Percentiles rank a stretch among this genome's conserved stretches.
These are phyloP conservation scores for Candida endomychidarum DNA, from an alignment of 805 yeast species.

Conservation along the genomic window DNA sequence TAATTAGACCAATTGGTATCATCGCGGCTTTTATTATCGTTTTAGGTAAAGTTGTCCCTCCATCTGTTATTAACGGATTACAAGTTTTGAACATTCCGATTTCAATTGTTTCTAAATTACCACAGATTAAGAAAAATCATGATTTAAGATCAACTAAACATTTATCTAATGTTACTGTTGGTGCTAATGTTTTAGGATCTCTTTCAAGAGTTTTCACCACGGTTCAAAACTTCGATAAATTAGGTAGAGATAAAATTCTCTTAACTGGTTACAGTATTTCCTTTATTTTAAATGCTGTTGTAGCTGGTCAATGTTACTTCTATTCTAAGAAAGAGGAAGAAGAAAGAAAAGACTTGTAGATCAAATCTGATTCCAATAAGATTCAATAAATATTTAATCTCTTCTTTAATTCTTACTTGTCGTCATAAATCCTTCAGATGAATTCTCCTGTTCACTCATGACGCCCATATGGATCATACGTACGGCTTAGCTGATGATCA, in stretches of 20 bases:
- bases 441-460: too few relatives aligned
- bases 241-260: constrained; percentile 33
- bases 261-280: constrained; percentile 40
- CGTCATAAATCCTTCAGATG: too few relatives aligned
- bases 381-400: too few relatives aligned
- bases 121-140: constrained; percentile 38
- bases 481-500: too few relatives aligned
- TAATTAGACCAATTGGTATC: constrained; percentile 26
- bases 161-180: constrained; percentile 37
- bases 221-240: constrained; percentile 27
- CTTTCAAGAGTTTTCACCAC: constrained; percentile 42
- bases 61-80: constrained; percentile 25
- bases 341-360: constrained; percentile 10
- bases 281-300: constrained; percentile 31
- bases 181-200: constrained; percentile 42
- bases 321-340: constrained; percentile 15
- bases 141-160: constrained; percentile 36
- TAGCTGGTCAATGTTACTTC: constrained; percentile 35
- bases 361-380: neutral
- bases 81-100: constrained; percentile 41
- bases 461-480: too few relatives aligned
- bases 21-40: constrained; percentile 29
- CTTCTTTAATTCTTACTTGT: too few relatives aligned
- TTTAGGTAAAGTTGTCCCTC: constrained; percentile 33
- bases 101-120: constrained; percentile 36